Percentiles rank a stretch among this genome's conserved stretches.
Conservation (phyloP, 106 monocot genomes). For the Chionographis japonica region DNA sequence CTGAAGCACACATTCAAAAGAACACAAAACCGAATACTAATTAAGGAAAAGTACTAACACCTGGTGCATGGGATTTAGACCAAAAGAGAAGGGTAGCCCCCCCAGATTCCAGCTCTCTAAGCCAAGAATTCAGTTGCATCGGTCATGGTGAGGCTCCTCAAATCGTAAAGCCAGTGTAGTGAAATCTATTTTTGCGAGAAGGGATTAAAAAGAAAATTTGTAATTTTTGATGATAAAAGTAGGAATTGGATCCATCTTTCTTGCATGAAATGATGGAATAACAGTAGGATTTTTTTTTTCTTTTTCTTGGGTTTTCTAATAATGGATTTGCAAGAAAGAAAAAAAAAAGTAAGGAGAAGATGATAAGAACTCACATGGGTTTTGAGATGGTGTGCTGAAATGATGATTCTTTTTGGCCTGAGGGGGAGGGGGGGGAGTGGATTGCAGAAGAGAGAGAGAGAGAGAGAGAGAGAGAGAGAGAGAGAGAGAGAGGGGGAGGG, state of each 20-base stretch:
- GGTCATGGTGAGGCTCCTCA: neutral
- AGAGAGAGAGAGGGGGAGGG: neutral
- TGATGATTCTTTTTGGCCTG: slow-evolving; percentile 34
- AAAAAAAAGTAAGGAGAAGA: neutral
- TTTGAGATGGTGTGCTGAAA: slow-evolving; percentile 19
- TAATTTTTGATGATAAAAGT: no score
- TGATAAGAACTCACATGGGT: slow-evolving; percentile 43
- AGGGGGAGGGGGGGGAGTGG: neutral
- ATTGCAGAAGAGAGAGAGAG: neutral
- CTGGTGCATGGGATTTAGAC: neutral
- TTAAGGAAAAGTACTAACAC: neutral
- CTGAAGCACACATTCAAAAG: slow-evolving; percentile 19
- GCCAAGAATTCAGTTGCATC: neutral
- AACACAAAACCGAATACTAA: neutral
- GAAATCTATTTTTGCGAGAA: no score
- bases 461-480: no score
- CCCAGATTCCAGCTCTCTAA: neutral
- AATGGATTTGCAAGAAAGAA: neutral
- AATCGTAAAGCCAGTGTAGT: neutral
- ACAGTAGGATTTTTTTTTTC: neutral
- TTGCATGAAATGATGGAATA: slow-evolving; percentile 10
- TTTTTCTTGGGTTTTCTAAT: neutral
- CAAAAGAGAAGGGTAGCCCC: neutral
- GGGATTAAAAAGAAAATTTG: no score
- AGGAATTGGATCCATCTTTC: neutral